Evolutionary conservation across 2,329 filamentous ascomycete species (phyloP).

Genomic region (Penicillium sclerotigenum): DNA sequence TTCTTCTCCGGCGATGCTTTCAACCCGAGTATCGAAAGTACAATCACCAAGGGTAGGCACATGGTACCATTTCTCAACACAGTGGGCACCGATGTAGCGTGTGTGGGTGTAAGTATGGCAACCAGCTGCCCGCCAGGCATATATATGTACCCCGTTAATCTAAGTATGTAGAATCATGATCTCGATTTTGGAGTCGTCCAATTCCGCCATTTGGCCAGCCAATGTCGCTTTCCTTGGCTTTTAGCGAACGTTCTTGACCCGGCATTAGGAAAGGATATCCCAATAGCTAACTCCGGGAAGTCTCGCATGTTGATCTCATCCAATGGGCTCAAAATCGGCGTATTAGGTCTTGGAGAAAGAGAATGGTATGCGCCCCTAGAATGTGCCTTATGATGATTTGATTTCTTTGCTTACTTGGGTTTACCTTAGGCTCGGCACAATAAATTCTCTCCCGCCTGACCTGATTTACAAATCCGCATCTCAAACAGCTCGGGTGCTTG

Average conservation of each 20-base stretch:
- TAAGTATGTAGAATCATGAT: conserved; percentile 70
- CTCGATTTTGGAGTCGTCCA: conserved; percentile 86
- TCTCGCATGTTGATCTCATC: conserved; percentile 75
- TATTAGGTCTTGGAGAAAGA: conserved; percentile 80
- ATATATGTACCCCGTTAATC: conserved; percentile 12
- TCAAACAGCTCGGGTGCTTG: conserved; percentile 70
- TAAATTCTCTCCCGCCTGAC: conserved; percentile 78
- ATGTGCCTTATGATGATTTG: not conserved
- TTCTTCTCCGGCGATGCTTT: conserved; percentile 92
- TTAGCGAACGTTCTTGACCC: conserved; percentile 85
- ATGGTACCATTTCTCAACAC: conserved; percentile 84
- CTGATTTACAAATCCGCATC: conserved; percentile 78
- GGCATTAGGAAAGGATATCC: conserved; percentile 68
- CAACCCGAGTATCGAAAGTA: conserved; percentile 85
- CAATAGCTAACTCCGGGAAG: conserved; percentile 71
- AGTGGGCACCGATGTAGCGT: conserved; percentile 74
- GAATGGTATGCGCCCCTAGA: conserved; percentile 59
- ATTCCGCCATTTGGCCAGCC: conserved; percentile 66
- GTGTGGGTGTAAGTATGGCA: conserved; percentile 64
- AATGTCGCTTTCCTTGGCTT: conserved; percentile 85
- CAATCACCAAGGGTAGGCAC: conserved; percentile 83
- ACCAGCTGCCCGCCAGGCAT: not conserved
- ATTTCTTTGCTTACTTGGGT: not conserved
- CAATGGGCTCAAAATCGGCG: conserved; percentile 79
- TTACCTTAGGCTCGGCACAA: conserved; percentile 64